phyloP scores from a whole-genome alignment of 371 early-diverging fungal genomes.

The Mortierella sp. region DNA sequence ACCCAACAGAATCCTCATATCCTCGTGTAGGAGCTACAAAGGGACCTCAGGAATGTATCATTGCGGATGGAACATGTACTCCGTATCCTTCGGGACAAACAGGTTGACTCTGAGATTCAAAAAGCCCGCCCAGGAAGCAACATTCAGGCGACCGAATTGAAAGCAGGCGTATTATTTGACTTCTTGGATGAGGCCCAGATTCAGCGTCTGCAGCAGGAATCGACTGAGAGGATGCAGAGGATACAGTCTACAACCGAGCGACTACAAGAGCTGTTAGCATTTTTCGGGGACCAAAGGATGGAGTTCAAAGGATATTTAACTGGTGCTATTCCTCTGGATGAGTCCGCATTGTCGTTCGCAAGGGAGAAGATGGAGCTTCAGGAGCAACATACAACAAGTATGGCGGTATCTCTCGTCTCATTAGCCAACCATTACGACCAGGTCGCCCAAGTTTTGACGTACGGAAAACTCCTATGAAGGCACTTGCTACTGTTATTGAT shows the following conservation, averaged over 20 bases:
- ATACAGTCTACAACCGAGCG: conserved; percentile 18
- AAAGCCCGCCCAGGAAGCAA: conserved; percentile 7
- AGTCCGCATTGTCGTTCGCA: conserved; percentile 52
- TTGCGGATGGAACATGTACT: conserved; percentile 41
- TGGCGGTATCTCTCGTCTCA: conserved; percentile 55
- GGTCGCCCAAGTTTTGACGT: conserved; percentile 54
- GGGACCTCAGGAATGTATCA: conserved; percentile 35
- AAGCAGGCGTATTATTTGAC: conserved; percentile 26
- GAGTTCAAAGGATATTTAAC: conserved; percentile 34
- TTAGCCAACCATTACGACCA: conserved; percentile 56
- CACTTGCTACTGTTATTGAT: no score
- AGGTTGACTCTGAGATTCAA: conserved; percentile 46
- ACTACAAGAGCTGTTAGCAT: conserved; percentile 21
- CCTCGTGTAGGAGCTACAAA: conserved; percentile 45
- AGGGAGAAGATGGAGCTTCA: conserved; percentile 52
- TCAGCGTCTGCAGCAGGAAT: conserved; percentile 25
- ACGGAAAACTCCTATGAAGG: no score
- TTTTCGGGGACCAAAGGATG: conserved; percentile 19
- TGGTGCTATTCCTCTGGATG: conserved; percentile 49
- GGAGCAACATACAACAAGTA: conserved; percentile 47
- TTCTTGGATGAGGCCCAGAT: conserved; percentile 46
- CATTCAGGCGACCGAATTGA: background rate
- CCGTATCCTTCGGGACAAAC: conserved; percentile 22
- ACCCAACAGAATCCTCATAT: no score
- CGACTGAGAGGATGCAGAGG: conserved; percentile 20